Conservation (phyloP, 1,284 basidiomycete species). For the Puccinia horiana region DNA sequence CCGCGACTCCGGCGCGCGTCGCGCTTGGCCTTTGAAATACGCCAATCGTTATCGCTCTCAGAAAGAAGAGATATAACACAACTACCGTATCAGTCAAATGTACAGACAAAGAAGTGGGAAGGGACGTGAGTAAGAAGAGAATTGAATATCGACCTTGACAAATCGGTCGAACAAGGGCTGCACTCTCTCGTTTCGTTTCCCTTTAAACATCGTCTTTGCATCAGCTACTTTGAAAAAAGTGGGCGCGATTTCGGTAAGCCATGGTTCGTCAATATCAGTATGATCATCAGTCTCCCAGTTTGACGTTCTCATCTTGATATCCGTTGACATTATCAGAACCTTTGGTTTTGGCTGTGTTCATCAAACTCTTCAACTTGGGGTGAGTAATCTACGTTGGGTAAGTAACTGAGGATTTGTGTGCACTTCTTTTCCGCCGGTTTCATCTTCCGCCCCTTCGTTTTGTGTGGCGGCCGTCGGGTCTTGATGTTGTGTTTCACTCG, state of each 20-base stretch:
- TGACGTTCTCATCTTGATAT: too few species aligned
- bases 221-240: slow-evolving; percentile 98
- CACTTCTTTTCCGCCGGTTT: too few species aligned
- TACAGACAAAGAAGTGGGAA: not conserved
- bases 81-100: not conserved
- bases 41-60: slow-evolving; percentile 83
- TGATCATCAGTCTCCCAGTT: too few species aligned
- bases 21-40: slow-evolving; percentile 80
- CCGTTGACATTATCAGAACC: too few species aligned
- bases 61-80: not conserved
- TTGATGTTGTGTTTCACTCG: too few species aligned
- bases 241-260: slow-evolving; percentile 96
- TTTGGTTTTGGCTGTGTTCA: too few species aligned
- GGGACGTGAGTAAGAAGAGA: not conserved
- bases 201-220: slow-evolving; percentile 90
- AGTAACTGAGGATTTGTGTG: too few species aligned
- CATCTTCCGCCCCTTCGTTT: too few species aligned
- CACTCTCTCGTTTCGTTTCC: slow-evolving; percentile 96
- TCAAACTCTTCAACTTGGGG: too few species aligned
- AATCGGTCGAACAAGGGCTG: slow-evolving; percentile 81
- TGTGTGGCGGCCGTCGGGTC: too few species aligned
- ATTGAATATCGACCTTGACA: slow-evolving; percentile 30
- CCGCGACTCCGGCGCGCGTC: slow-evolving; percentile 70
- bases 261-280: too few species aligned
- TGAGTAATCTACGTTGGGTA: too few species aligned